These are phyloP conservation scores for Endoconidiophora polonica DNA, from an alignment of 2,329 filamentous ascomycete species.

Conservation along the genomic window DNA sequence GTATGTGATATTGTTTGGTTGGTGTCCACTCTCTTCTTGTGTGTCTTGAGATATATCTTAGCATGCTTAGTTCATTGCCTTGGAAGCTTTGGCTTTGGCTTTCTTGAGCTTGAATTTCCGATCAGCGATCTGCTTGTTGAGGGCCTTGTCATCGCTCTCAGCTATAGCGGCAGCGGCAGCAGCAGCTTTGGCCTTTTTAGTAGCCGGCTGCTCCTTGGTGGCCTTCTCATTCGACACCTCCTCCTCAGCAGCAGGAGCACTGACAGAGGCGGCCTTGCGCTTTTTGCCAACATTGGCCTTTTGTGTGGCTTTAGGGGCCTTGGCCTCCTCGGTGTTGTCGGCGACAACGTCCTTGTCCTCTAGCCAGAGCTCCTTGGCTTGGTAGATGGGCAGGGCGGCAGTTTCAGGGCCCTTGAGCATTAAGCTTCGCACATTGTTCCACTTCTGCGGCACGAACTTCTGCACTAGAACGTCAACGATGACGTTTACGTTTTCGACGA, in stretches of 20 bases:
- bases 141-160: constrained; percentile 33
- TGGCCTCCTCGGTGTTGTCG: constrained; percentile 32
- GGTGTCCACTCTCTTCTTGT: no score
- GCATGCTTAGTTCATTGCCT: constrained; percentile 5
- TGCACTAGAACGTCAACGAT: constrained; percentile 54
- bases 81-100: constrained; percentile 28
- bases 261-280: constrained; percentile 29
- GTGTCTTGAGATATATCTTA: not conserved
- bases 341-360: constrained; percentile 61
- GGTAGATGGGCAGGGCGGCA: constrained; percentile 80
- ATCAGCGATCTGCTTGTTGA: constrained; percentile 43
- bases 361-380: constrained; percentile 81
- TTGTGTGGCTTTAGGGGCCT: constrained; percentile 26
- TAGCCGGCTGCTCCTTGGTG: constrained; percentile 18
- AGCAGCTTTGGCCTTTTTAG: constrained; percentile 29
- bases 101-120: constrained; percentile 41
- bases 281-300: constrained; percentile 44
- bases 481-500: constrained; percentile 65
- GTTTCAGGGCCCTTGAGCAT: constrained; percentile 87
- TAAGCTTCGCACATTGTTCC: constrained; percentile 68
- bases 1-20: not conserved
- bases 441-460: constrained; percentile 70
- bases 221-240: constrained; percentile 14
- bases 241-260: not conserved
- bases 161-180: constrained; percentile 16